Percentiles rank a stretch among this genome's conserved stretches.
Conservation (phyloP, 768 basidiomycete genomes). For the Xanthoconium purpureum region DNA sequence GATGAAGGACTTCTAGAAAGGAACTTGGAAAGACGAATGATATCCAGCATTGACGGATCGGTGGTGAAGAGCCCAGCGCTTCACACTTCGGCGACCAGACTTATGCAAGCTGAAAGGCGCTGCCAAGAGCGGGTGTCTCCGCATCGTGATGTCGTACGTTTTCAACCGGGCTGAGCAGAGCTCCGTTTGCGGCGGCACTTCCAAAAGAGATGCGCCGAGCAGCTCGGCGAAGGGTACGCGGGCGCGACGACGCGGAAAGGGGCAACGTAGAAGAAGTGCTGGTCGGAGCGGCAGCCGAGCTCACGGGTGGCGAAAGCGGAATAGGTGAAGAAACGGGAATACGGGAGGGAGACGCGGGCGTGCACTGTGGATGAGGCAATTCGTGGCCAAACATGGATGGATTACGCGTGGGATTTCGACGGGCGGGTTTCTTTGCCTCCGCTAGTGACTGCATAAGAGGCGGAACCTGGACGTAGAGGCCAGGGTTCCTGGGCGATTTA, state of each 20-base stretch:
- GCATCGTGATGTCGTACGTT: slow-evolving; percentile 25
- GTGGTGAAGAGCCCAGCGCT: slow-evolving; percentile 3
- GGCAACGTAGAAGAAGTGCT: slow-evolving; percentile 14
- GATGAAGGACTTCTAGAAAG: background rate
- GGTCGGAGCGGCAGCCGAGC: slow-evolving; percentile 4
- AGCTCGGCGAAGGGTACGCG: slow-evolving; percentile 31
- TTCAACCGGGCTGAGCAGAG: slow-evolving; percentile 37
- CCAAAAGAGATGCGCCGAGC: slow-evolving; percentile 69
- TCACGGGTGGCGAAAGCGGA: slow-evolving; percentile 17
- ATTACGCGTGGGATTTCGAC: slow-evolving; percentile 52
- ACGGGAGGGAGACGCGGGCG: slow-evolving; percentile 30
- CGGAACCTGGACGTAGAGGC: slow-evolving; percentile 18
- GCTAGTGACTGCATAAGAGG: slow-evolving; percentile 13
- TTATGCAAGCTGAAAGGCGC: slow-evolving; percentile 69
- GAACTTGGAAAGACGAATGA: slow-evolving; percentile 2
- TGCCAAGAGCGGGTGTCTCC: slow-evolving; percentile 49
- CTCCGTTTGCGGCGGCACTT: slow-evolving; percentile 35
- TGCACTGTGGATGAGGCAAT: slow-evolving; percentile 46
- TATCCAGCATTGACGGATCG: slow-evolving; percentile 10
- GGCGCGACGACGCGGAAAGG: slow-evolving; percentile 19
- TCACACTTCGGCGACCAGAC: background rate
- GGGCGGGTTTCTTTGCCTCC: slow-evolving; percentile 30
- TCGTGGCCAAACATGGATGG: slow-evolving; percentile 69
- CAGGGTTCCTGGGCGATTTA: slow-evolving; percentile 20
- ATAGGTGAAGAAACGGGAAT: slow-evolving; percentile 31